Percentiles rank a stretch among this genome's conserved stretches.
Conservation (phyloP, 495 filamentous ascomycete species). For the Xylaria longipes region DNA sequence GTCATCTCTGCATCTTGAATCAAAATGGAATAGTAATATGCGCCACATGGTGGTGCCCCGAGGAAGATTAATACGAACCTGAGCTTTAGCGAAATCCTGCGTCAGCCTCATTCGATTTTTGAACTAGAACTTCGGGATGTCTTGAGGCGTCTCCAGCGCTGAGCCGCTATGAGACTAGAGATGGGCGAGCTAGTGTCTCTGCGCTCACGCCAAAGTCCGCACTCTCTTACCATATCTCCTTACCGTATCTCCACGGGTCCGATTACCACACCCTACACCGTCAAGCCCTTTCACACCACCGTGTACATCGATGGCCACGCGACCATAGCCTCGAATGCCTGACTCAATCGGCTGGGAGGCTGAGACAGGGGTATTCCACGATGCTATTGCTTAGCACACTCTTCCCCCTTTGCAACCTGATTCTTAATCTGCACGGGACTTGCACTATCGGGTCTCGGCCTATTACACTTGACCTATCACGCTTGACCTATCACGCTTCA, state of each 20-base stretch:
- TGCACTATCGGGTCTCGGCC: neutral
- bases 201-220: neutral
- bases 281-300: conserved; percentile 8
- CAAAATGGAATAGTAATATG: neutral
- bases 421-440: conserved; percentile 8
- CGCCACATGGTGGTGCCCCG: conserved; percentile 13
- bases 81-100: conserved; percentile 10
- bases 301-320: neutral
- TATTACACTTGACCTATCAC: neutral
- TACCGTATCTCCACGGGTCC: neutral
- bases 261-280: neutral
- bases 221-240: neutral
- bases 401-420: neutral
- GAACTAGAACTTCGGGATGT: neutral
- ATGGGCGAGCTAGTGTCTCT: conserved; percentile 8
- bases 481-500: neutral
- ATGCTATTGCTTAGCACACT: neutral
- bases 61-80: neutral
- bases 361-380: conserved; percentile 1
- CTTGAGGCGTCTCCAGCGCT: neutral
- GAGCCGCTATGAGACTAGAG: neutral
- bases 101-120: conserved; percentile 19
- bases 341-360: neutral
- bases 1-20: conserved; percentile 5
- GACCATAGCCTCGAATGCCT: conserved; percentile 11